Evolutionary conservation across 106 monocot genomes (phyloP).

Genomic region (Dendrobium officinale): DNA sequence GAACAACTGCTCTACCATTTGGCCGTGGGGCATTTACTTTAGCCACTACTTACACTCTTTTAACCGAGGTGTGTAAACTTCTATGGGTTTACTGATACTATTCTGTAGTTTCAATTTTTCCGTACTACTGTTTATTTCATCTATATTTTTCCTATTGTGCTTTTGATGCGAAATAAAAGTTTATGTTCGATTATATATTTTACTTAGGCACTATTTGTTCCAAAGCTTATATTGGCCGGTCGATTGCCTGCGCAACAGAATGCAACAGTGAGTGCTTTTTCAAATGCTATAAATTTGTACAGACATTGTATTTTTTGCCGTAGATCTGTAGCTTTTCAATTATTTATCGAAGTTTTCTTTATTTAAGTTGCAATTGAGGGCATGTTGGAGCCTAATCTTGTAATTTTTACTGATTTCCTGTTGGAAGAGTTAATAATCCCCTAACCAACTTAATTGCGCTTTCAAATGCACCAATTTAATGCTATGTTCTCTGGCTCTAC

Average conservation of each 20-base stretch:
- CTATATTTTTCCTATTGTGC: background rate
- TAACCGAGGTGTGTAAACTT: slow-evolving; percentile 55
- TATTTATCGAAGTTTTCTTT: background rate
- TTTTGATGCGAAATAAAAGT: background rate
- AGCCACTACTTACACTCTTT: slow-evolving; percentile 74
- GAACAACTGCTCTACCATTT: slow-evolving; percentile 88
- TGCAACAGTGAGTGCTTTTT: slow-evolving; percentile 58
- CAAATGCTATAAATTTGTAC: background rate
- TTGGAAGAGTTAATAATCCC: background rate
- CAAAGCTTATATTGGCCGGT: slow-evolving; percentile 84
- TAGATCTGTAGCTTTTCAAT: background rate
- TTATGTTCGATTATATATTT: slow-evolving; percentile 7
- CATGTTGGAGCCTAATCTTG: background rate
- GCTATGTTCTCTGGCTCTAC: background rate
- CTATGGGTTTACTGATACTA: background rate
- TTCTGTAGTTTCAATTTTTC: background rate
- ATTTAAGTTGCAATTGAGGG: background rate
- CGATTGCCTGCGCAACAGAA: slow-evolving; percentile 91
- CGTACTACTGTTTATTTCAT: background rate
- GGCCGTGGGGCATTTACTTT: slow-evolving; percentile 95
- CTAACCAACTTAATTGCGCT: background rate
- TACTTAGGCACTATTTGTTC: slow-evolving; percentile 60
- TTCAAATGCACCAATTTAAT: background rate
- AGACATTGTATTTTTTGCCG: background rate
- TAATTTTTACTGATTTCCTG: background rate